Conservation (phyloP, 805 yeast species). For the Suhomyces tanzawaensis region DNA sequence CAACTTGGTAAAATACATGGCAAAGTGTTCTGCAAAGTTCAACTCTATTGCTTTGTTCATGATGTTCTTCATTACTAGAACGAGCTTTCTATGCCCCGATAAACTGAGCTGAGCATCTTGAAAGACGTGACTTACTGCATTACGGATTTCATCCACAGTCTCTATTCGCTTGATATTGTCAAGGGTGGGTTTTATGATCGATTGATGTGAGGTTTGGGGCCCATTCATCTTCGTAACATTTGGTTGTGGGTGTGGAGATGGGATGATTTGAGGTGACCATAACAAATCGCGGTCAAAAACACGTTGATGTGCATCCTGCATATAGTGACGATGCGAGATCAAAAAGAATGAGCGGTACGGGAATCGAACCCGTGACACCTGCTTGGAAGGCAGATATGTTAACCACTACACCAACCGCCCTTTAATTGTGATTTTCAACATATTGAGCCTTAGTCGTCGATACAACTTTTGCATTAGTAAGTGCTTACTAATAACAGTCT, state of each 20-base stretch:
- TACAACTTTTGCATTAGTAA: too few species aligned
- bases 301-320: too few species aligned
- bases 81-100: constrained; percentile 75
- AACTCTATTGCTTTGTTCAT: constrained; percentile 54
- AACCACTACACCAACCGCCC: constrained; percentile 93
- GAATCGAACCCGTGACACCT: constrained; percentile 93
- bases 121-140: constrained; percentile 63
- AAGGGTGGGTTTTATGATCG: constrained; percentile 9
- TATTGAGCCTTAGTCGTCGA: too few species aligned
- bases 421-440: not conserved
- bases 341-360: constrained; percentile 68
- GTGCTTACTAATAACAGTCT: too few species aligned
- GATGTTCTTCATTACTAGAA: constrained; percentile 57
- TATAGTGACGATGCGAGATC: not conserved
- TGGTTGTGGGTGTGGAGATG: not conserved
- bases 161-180: constrained; percentile 18
- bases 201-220: not conserved
- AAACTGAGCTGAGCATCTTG: constrained; percentile 75
- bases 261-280: not conserved
- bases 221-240: not conserved
- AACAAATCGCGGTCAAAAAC: too few species aligned
- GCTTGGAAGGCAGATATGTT: constrained; percentile 93
- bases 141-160: constrained; percentile 21
- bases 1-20: constrained; percentile 55
- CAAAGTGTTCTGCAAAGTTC: constrained; percentile 57